Evolutionary conservation across 495 filamentous ascomycete species (phyloP).

Genomic region (Umbilicaria muhlenbergii): DNA sequence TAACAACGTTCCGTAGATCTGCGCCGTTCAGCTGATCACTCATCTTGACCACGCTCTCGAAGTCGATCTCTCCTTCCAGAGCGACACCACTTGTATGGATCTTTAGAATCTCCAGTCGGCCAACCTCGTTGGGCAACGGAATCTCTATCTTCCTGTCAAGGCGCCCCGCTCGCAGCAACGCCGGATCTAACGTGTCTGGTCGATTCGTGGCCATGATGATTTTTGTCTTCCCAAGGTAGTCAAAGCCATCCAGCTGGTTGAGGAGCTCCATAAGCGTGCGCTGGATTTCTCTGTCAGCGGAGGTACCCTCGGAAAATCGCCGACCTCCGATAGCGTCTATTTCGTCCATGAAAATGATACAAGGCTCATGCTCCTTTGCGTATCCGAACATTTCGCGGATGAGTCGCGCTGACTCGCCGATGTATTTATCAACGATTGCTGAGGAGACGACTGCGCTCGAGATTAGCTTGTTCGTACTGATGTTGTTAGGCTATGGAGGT

Average conservation of each 20-base stretch:
- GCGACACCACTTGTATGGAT: constrained; percentile 82
- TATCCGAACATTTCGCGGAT: constrained; percentile 99
- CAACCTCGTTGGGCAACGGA: constrained; percentile 96
- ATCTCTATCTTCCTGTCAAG: constrained; percentile 98
- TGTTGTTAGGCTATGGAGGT: constrained; percentile 5
- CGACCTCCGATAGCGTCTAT: constrained; percentile 98
- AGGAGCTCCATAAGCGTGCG: constrained; percentile 97
- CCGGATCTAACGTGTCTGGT: constrained; percentile 94
- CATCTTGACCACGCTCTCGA: constrained; percentile 99
- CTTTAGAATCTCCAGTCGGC: constrained; percentile 94
- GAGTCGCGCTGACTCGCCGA: constrained; percentile 91
- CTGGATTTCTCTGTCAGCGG: constrained; percentile 96
- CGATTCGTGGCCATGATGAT: constrained; percentile 99
- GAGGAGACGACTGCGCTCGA: constrained; percentile 72
- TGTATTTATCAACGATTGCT: constrained; percentile 99
- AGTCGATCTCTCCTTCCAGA: constrained; percentile 92
- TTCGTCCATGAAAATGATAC: constrained; percentile 99
- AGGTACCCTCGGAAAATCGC: constrained; percentile 96
- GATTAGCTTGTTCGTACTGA: constrained; percentile 11
- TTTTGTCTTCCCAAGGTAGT: constrained; percentile 98
- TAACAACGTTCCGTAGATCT: constrained; percentile 94
- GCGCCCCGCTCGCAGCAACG: constrained; percentile 81
- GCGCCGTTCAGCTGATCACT: constrained; percentile 95
- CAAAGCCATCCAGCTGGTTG: constrained; percentile 98
- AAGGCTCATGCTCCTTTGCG: constrained; percentile 97